A percentile compares a stretch with the other conserved stretches of the same genome.
These are phyloP conservation scores for Phialophora expanda DNA, from an alignment of 2,329 filamentous ascomycete genomes.

Conservation along the genomic window DNA sequence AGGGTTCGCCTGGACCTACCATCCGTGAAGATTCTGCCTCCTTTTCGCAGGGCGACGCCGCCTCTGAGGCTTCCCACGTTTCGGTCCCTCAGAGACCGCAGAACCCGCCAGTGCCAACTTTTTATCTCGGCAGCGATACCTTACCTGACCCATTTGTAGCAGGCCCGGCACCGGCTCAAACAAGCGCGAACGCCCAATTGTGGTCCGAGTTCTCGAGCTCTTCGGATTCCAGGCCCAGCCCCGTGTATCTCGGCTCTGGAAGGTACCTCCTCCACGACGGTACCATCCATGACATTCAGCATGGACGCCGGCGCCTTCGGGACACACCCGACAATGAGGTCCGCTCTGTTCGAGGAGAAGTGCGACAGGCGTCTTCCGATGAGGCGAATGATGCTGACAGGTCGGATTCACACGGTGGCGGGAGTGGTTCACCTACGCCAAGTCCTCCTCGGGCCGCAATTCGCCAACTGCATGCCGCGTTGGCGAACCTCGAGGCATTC, in stretches of 20 bases:
- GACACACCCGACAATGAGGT: background rate
- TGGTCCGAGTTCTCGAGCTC: conserved; percentile 3
- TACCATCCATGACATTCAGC: background rate
- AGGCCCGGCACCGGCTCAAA: background rate
- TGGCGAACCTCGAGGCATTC: background rate
- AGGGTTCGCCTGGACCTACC: background rate
- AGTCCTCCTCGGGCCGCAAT: background rate
- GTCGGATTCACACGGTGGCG: background rate
- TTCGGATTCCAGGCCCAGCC: background rate
- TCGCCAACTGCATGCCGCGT: background rate
- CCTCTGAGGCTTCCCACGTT: background rate
- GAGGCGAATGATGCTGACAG: conserved; percentile 1
- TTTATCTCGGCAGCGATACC: background rate
- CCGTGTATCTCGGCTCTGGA: background rate
- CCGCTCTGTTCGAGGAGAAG: background rate
- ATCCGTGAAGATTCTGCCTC: background rate
- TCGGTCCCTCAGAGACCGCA: background rate
- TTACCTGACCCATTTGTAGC: background rate
- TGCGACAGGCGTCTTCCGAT: background rate
- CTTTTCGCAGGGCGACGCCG: too few species aligned
- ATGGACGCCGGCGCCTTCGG: background rate
- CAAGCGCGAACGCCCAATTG: background rate
- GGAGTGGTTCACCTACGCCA: background rate
- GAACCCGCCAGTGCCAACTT: background rate
- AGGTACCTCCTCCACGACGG: background rate